Percentiles rank a stretch among this genome's conserved stretches.
Conservation (phyloP, 345 rosid species). For the Trapa bicornis region DNA sequence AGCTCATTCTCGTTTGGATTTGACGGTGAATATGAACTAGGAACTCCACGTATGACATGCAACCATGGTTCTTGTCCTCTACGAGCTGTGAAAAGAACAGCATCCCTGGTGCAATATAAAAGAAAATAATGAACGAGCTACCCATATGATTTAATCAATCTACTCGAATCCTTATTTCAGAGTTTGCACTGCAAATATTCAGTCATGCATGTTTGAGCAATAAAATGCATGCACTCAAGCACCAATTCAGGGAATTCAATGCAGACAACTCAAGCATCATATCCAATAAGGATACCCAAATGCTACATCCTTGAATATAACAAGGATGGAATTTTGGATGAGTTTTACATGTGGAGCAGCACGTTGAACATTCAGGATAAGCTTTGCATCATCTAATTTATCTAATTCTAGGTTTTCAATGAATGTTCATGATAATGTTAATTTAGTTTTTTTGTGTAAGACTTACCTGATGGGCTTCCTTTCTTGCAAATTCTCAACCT, state of each 20-base stretch:
- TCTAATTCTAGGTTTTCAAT: background rate
- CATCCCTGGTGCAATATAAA: constrained; percentile 39
- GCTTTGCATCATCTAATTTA: background rate
- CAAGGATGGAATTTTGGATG: no score
- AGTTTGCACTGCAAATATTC: background rate
- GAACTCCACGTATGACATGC: constrained; percentile 84
- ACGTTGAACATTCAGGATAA: no score
- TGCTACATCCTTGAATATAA: no score
- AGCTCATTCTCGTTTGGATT: constrained; percentile 69
- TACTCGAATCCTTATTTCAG: background rate
- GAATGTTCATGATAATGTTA: background rate
- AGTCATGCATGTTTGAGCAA: background rate
- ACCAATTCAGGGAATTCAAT: no score
- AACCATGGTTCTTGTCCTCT: constrained; percentile 65
- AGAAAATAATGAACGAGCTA: background rate
- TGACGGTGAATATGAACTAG: constrained; percentile 80
- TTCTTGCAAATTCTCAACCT: constrained; percentile 80
- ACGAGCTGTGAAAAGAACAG: constrained; percentile 60
- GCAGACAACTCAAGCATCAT: no score
- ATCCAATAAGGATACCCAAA: no score
- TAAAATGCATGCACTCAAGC: no score
- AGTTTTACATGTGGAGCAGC: no score
- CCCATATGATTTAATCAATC: background rate
- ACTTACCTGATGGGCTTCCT: constrained; percentile 84
- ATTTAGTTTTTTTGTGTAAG: background rate